Conservation (phyloP, 2,329 filamentous ascomycete genomes). For the Ophiostoma angusticollis region DNA sequence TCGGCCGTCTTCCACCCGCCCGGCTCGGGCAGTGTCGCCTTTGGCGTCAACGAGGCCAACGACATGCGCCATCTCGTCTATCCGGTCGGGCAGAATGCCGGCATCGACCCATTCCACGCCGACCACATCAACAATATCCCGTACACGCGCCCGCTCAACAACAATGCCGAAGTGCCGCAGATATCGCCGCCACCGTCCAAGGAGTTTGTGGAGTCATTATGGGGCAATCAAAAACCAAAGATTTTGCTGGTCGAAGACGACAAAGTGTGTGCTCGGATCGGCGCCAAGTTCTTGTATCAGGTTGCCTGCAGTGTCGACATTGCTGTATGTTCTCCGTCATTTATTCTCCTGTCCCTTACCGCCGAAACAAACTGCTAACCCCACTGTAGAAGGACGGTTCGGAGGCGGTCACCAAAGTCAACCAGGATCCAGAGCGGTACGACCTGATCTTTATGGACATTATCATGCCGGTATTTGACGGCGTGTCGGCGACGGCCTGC, state of each 20-base stretch:
- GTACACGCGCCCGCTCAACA: constrained; percentile 62
- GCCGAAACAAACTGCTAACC: neutral
- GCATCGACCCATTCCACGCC: constrained; percentile 87
- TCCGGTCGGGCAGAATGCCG: constrained; percentile 78
- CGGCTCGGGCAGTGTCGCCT: constrained; percentile 20
- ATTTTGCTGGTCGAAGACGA: constrained; percentile 86
- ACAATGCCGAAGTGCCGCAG: constrained; percentile 30
- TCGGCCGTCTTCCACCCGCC: constrained; percentile 44
- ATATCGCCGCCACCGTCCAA: constrained; percentile 23
- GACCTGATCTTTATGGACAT: constrained; percentile 80
- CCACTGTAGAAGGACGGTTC: constrained; percentile 57
- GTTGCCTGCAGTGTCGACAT: constrained; percentile 56
- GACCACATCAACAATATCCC: constrained; percentile 93
- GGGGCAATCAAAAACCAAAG: constrained; percentile 54
- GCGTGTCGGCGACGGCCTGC: constrained; percentile 84
- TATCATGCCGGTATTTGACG: constrained; percentile 93
- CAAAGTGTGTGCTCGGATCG: constrained; percentile 53
- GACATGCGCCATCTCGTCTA: constrained; percentile 64
- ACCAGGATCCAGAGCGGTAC: constrained; percentile 35
- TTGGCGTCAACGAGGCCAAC: constrained; percentile 39
- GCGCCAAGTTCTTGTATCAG: constrained; percentile 52
- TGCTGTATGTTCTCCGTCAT: constrained; percentile 37
- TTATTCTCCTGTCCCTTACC: neutral
- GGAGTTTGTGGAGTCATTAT: constrained; percentile 32
- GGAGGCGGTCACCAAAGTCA: constrained; percentile 81